Base-by-base conservation (phyloP, 2,329 filamentous ascomycete genomes). In the Aspergillus brunneoviolaceus region DNA sequence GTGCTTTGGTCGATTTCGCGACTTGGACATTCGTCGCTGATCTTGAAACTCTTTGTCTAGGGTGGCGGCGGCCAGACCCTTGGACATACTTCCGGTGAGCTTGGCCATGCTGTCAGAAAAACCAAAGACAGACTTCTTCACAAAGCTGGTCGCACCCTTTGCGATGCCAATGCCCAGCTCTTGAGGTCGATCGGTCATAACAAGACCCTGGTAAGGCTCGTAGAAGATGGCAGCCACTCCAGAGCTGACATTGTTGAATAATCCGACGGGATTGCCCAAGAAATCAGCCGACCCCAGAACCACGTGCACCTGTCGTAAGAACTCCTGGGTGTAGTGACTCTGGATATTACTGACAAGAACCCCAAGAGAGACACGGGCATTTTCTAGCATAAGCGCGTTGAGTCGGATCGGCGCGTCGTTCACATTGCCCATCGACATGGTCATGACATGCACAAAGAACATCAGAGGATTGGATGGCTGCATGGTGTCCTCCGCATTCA, bases 1-100 rank as follows among this genome's bases (percentile, higher is more conserved):
- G 74, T 99, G 95, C 81, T 99, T 99, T 3, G 95, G 96, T 62
- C 94, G 84, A 76, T 99, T 99, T 51, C 96, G 87, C 29, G 92
- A 91, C 61, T 92, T 88, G 3, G 93, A 93, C 83, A 98, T 99
- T 60, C 96, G 90, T 56, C 95, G 89, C 61, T 94, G 89, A 75
- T 98, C 93, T 75, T 99, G 96, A 80, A 98, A 99, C 73, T 99
- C 94, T 77, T 99, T 98, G 80, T 99, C 95, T 65, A 99, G 85
- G 5, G 94, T 97, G 19, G 95, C 95, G 35, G 93, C 95, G 2
- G 95, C 92, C 51, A 99, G 86, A 61, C 95, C 95, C 79, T 99
- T 99, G 67, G 93, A 96, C 76, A 99, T 90, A 75, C 92, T 96
- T 56, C 96, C 96, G 1, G 96, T 99, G 74, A 98, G 91, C 74